phyloP scores from a whole-genome alignment of 1,284 basidiomycete genomes.

The Cryptococcus wingfieldii region DNA sequence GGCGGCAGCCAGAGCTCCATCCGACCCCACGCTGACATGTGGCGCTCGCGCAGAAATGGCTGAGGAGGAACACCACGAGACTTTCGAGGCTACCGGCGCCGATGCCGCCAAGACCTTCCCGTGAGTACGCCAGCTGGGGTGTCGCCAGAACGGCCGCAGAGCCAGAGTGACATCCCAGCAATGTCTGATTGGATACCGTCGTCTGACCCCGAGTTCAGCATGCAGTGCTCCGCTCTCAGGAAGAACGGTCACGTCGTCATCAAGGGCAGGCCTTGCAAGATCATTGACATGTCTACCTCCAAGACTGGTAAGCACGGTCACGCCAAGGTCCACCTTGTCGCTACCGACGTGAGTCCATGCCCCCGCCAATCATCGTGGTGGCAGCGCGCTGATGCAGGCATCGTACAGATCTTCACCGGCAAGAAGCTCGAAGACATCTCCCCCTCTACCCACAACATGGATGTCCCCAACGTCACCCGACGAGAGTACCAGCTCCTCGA shows the following conservation, averaged over 20 bases:
- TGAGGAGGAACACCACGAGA: constrained; percentile 85
- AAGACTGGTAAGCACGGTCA: constrained; percentile 91
- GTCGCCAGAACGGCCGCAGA: background rate
- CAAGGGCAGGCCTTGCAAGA: constrained; percentile 98
- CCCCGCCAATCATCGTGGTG: background rate
- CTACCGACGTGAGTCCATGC: constrained; percentile 75
- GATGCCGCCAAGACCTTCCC: constrained; percentile 79
- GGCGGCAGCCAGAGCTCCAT: background rate
- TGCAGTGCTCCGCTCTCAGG: constrained; percentile 96
- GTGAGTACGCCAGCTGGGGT: constrained; percentile 19
- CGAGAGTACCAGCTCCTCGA: constrained; percentile 90
- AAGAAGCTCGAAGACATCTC: constrained; percentile 98
- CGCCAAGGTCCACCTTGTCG: constrained; percentile 98
- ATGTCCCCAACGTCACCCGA: constrained; percentile 90
- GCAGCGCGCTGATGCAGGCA: background rate
- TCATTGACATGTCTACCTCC: constrained; percentile 99
- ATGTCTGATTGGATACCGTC: background rate
- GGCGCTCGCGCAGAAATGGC: constrained; percentile 56
- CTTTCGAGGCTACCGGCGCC: constrained; percentile 67
- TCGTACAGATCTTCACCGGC: constrained; percentile 82
- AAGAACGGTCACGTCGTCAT: constrained; percentile 93
- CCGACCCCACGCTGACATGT: background rate
- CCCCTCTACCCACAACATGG: constrained; percentile 75
- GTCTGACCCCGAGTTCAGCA: constrained; percentile 39
- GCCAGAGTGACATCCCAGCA: constrained; percentile 19